Percentiles rank a stretch among this genome's conserved stretches.
These are phyloP conservation scores for Penicillium herquei DNA, from an alignment of 495 filamentous ascomycete genomes.

Conservation along the genomic window DNA sequence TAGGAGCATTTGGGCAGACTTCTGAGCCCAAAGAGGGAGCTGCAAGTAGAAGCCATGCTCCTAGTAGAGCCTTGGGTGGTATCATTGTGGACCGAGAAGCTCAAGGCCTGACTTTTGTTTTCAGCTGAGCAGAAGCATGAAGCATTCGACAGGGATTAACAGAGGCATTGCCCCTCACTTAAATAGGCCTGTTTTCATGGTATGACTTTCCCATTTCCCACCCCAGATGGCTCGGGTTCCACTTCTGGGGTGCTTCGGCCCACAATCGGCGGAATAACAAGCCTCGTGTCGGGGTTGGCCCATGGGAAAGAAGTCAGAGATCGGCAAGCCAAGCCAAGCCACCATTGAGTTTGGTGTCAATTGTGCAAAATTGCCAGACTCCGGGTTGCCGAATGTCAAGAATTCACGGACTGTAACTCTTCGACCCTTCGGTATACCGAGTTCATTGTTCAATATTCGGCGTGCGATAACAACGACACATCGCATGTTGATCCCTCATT, in stretches of 20 bases:
- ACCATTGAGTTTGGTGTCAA: background rate
- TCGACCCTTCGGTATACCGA: background rate
- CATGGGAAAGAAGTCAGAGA: background rate
- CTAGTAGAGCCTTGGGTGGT: background rate
- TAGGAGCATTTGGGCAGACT: background rate
- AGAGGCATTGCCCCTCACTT: background rate
- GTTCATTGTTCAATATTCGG: background rate
- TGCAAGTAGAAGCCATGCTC: background rate
- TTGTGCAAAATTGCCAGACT: no score
- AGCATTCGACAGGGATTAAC: background rate
- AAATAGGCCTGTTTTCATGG: background rate
- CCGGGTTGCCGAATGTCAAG: background rate
- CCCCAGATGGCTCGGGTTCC: conserved; percentile 1
- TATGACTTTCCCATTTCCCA: background rate
- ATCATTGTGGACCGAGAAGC: background rate
- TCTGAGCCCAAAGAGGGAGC: background rate
- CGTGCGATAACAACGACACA: no score
- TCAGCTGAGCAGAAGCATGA: background rate
- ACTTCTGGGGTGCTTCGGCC: background rate
- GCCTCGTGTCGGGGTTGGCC: background rate
- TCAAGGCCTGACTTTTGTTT: background rate
- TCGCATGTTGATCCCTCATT: no score
- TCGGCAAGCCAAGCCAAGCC: conserved; percentile 1
- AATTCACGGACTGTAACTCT: background rate
- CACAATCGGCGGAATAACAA: background rate